Percentiles rank a stretch among this genome's conserved stretches.
Evolutionary conservation across 257 asterid species (phyloP).

Genomic region (Ocimum tenuiflorum): DNA sequence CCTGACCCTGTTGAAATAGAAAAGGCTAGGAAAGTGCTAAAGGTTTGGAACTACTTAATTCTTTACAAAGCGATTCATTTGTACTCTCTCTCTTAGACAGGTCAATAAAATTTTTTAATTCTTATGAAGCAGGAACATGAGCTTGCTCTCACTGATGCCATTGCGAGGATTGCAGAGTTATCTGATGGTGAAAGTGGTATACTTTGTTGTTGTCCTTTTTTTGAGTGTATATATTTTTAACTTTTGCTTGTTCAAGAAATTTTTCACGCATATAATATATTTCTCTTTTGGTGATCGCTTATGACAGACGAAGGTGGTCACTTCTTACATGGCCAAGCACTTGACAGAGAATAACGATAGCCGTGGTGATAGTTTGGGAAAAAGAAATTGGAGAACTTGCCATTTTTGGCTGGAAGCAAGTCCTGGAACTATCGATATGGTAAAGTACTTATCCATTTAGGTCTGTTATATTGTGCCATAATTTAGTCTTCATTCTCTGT

Average conservation of each 20-base stretch:
- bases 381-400: conserved; percentile 7
- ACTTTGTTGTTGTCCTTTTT: too few relatives aligned
- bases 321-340: conserved; percentile 62
- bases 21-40: conserved; percentile 55
- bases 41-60: conserved; percentile 26
- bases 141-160: conserved; percentile 67
- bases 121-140: conserved; percentile 63
- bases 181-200: conserved; percentile 88
- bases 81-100: background rate
- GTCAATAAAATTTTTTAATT: background rate
- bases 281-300: background rate
- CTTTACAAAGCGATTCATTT: background rate
- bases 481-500: conserved; percentile 11
- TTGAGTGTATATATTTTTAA: too few relatives aligned
- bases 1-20: conserved; percentile 55
- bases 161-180: conserved; percentile 58
- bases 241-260: too few relatives aligned
- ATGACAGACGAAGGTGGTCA: conserved; percentile 60
- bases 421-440: conserved; percentile 3
- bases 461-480: conserved; percentile 31
- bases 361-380: background rate
- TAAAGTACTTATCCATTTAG: conserved; percentile 24
- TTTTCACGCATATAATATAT: too few relatives aligned
- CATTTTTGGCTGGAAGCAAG: conserved; percentile 1
- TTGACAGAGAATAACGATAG: conserved; percentile 38